A percentile compares a stretch with the other conserved stretches of the same genome.
Evolutionary conservation across 2,329 filamentous ascomycete species (phyloP).

Genomic region (Pseudocercospora vitis): DNA sequence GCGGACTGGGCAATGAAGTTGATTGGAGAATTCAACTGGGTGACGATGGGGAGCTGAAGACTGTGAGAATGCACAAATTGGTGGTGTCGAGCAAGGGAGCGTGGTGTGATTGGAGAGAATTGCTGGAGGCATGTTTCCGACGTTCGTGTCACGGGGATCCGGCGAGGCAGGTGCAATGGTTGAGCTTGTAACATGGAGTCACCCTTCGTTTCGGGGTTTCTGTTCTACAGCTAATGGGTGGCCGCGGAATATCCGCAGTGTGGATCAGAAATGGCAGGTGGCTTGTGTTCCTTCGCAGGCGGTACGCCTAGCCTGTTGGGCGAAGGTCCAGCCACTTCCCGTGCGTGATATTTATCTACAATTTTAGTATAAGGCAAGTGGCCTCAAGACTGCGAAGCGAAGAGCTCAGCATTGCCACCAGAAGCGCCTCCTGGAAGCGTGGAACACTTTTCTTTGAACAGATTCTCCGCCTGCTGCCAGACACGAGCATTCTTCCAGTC

Average conservation of each 20-base stretch:
- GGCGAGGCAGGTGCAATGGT: slow-evolving; percentile 1
- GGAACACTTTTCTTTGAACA: slow-evolving; percentile 79
- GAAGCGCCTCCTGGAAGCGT: slow-evolving; percentile 56
- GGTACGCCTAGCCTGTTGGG: not conserved
- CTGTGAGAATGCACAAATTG: slow-evolving; percentile 22
- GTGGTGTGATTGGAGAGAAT: slow-evolving; percentile 30
- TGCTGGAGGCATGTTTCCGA: slow-evolving; percentile 27
- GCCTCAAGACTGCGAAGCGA: slow-evolving; percentile 5
- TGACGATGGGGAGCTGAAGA: slow-evolving; percentile 13
- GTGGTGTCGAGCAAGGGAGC: slow-evolving; percentile 22
- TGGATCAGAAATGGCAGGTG: slow-evolving; percentile 5
- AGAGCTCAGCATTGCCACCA: slow-evolving; percentile 8
- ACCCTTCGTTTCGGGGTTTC: not conserved
- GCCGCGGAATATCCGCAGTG: slow-evolving; percentile 8
- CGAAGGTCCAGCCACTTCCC: not conserved
- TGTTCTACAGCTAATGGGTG: slow-evolving; percentile 12
- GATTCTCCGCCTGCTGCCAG: slow-evolving; percentile 81
- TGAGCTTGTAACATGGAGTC: not conserved
- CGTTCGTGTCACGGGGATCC: not conserved
- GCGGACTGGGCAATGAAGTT: slow-evolving; percentile 18
- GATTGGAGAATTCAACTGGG: slow-evolving; percentile 27
- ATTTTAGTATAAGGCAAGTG: not conserved
- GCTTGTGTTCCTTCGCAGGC: slow-evolving; percentile 2
- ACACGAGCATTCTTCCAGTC: slow-evolving; percentile 70
- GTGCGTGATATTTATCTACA: slow-evolving; percentile 13